Evolutionary conservation across 352 stramenopile species (phyloP).

Genomic region (Phytopythium delawarense): DNA sequence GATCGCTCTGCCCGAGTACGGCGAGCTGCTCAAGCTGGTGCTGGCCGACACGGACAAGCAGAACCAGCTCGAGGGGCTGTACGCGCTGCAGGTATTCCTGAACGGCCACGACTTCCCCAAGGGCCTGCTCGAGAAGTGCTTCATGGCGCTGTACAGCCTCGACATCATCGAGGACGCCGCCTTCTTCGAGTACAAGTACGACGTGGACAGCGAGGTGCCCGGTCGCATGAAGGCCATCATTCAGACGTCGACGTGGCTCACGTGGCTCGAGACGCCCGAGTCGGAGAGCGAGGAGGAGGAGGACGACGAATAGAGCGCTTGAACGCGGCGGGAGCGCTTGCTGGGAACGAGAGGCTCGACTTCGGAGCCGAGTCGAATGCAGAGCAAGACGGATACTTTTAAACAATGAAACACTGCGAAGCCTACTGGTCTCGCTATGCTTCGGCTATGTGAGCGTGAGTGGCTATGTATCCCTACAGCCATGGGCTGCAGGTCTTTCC

Average conservation of each 20-base stretch:
- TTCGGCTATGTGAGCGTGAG: too few species aligned
- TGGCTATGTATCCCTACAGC: too few species aligned
- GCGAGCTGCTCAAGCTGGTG: conserved; percentile 50
- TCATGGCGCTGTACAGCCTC: conserved; percentile 82
- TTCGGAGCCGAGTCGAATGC: background rate
- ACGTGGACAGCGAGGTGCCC: conserved; percentile 64
- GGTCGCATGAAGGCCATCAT: conserved; percentile 84
- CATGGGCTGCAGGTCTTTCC: background rate
- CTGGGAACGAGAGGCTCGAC: background rate
- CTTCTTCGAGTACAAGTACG: conserved; percentile 88
- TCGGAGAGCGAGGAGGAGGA: conserved; percentile 70
- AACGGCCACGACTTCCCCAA: conserved; percentile 74
- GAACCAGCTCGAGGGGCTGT: conserved; percentile 68
- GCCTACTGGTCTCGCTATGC: background rate
- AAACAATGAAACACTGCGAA: background rate
- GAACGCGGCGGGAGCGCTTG: background rate
- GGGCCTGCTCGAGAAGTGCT: conserved; percentile 77
- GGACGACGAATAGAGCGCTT: conserved; percentile 53
- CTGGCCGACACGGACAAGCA: conserved; percentile 48
- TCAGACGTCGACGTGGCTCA: conserved; percentile 76
- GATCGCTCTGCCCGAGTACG: conserved; percentile 61
- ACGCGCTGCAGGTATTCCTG: conserved; percentile 73
- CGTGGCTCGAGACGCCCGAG: conserved; percentile 78
- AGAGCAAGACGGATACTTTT: background rate
- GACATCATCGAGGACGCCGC: conserved; percentile 76